These are phyloP conservation scores for Ophiostoma fasciatum DNA, from an alignment of 2,329 filamentous ascomycete species.

Conservation along the genomic window DNA sequence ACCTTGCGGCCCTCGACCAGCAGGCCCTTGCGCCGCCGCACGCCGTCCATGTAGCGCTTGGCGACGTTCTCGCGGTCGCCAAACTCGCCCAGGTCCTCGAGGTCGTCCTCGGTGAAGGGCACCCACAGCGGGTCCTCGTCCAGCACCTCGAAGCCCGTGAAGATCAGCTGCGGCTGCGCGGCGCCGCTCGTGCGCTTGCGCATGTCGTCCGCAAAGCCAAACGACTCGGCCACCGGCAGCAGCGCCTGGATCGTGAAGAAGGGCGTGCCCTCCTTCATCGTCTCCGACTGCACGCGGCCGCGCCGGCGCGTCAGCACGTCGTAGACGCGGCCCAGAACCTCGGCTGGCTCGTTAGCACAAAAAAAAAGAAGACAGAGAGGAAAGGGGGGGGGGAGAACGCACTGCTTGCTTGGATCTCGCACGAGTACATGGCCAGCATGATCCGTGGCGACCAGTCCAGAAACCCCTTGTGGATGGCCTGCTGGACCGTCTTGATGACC, in stretches of 20 bases:
- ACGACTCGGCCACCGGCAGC: slow-evolving; percentile 84
- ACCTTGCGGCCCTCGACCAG: slow-evolving; percentile 64
- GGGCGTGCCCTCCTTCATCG: slow-evolving; percentile 85
- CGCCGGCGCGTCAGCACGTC: slow-evolving; percentile 91
- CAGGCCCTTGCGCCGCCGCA: slow-evolving; percentile 75
- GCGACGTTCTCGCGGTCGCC: slow-evolving; percentile 93
- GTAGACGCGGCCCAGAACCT: slow-evolving; percentile 91
- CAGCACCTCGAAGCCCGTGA: slow-evolving; percentile 80
- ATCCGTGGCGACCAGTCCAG: slow-evolving; percentile 94
- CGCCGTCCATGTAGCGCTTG: slow-evolving; percentile 86
- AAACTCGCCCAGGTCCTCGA: slow-evolving; percentile 89
- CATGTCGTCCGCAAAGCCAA: slow-evolving; percentile 94
- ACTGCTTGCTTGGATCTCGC: slow-evolving; percentile 92
- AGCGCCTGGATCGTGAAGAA: slow-evolving; percentile 89
- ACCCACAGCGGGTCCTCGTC: slow-evolving; percentile 98
- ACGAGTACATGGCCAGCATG: slow-evolving; percentile 93
- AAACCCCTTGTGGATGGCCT: slow-evolving; percentile 72
- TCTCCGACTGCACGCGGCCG: slow-evolving; percentile 77
- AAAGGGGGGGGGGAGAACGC: slow-evolving; percentile 19
- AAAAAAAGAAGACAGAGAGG: not conserved
- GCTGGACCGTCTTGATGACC: slow-evolving; percentile 77
- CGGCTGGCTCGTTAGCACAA: slow-evolving; percentile 33
- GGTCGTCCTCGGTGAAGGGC: slow-evolving; percentile 85
- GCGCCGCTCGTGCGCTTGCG: slow-evolving; percentile 83
- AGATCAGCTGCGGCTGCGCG: slow-evolving; percentile 84